Conservation (phyloP, 225 moss, liverwort and hornwort genomes). For the Lunularia cruciata region DNA sequence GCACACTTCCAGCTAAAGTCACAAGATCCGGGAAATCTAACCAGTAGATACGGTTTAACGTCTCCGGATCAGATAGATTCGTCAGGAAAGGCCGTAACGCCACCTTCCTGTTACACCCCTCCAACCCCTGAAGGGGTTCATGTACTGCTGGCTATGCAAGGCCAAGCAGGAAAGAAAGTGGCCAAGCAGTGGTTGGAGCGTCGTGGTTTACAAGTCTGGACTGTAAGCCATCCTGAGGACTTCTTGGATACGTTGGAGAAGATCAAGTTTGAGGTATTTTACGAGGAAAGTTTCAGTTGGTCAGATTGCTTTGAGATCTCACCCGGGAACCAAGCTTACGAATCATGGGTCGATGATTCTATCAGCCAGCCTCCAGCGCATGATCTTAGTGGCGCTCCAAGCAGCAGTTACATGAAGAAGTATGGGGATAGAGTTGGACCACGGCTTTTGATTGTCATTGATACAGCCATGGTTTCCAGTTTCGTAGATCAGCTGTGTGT, state of each 20-base stretch:
- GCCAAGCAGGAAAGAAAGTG: slow-evolving; percentile 49
- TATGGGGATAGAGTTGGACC: slow-evolving; percentile 28
- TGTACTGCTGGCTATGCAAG: slow-evolving; percentile 55
- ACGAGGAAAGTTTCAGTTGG: slow-evolving; percentile 43
- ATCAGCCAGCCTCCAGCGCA: slow-evolving; percentile 17
- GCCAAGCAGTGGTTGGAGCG: slow-evolving; percentile 55
- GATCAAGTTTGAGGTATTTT: slow-evolving; percentile 50
- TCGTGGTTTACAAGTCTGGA: slow-evolving; percentile 53
- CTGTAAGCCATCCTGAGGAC: slow-evolving; percentile 48
- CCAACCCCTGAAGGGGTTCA: slow-evolving; percentile 42
- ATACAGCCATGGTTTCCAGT: slow-evolving; percentile 43
- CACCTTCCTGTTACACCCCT: slow-evolving; percentile 22
- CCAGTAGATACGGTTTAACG: slow-evolving; percentile 9
- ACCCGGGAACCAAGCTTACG: slow-evolving; percentile 27
- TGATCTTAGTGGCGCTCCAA: slow-evolving; percentile 29
- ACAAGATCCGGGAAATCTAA: not conserved
- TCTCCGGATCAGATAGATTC: slow-evolving; percentile 17
- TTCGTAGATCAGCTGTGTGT: slow-evolving; percentile 27
- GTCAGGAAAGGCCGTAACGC: slow-evolving; percentile 5
- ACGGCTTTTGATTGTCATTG: slow-evolving; percentile 43
- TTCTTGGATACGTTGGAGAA: slow-evolving; percentile 47
- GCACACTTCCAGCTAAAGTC: slow-evolving; percentile 4
- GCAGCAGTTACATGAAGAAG: slow-evolving; percentile 27
- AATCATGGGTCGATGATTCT: slow-evolving; percentile 36
- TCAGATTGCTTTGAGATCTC: slow-evolving; percentile 45